Evolutionary conservation across 2,329 filamentous ascomycete species (phyloP).

Genomic region (Sarocladium oryzae): DNA sequence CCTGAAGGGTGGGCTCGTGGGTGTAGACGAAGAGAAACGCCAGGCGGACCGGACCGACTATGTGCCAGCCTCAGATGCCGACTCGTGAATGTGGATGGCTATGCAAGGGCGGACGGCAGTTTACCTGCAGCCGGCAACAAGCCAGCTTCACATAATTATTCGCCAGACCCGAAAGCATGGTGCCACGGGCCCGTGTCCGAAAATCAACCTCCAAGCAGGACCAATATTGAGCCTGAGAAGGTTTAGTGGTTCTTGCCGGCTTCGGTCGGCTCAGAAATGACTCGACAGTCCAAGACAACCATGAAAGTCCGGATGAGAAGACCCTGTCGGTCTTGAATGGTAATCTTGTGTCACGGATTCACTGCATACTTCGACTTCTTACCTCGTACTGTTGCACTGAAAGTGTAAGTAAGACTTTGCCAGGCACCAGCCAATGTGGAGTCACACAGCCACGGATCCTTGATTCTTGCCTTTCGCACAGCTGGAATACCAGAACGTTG

Average conservation of each 20-base stretch:
- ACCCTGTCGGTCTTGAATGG: too few species aligned
- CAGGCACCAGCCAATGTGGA: background rate
- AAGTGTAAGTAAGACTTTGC: constrained; percentile 1
- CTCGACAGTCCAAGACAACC: too few species aligned
- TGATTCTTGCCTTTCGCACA: background rate
- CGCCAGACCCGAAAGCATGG: background rate
- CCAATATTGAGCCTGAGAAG: background rate
- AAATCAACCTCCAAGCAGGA: background rate
- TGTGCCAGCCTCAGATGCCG: too few species aligned
- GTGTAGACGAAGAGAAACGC: too few species aligned
- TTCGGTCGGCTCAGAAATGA: background rate
- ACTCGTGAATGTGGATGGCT: background rate
- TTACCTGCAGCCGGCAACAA: background rate
- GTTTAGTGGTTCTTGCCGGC: background rate
- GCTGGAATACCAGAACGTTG: background rate
- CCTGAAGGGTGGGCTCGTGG: too few species aligned
- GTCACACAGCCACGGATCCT: background rate
- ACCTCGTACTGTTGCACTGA: background rate
- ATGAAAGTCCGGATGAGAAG: too few species aligned
- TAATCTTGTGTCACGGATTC: background rate
- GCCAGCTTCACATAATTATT: background rate
- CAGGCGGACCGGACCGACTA: too few species aligned
- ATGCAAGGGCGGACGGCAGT: too few species aligned
- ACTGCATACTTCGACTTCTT: background rate
- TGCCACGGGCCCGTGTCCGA: background rate